Conservation (phyloP, 139 green algal species). For the Yamagishiella unicocca region DNA sequence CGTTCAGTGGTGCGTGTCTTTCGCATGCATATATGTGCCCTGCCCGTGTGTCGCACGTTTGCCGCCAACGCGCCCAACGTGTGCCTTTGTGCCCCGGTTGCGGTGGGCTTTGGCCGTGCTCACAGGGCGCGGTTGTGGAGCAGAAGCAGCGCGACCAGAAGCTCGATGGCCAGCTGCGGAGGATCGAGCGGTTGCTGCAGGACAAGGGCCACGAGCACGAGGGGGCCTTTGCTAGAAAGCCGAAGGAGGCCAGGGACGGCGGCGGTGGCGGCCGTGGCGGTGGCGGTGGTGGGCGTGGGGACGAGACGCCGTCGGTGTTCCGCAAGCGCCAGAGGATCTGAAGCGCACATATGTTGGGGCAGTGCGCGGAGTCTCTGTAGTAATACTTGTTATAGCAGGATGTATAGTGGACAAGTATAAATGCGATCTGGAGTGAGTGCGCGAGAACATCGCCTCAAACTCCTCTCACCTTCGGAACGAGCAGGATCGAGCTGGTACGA, state of each 20-base stretch:
- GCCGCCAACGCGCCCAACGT: too few relatives aligned
- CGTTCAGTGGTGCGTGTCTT: too few relatives aligned
- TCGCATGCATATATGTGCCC: too few relatives aligned
- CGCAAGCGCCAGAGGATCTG: slow-evolving; percentile 18
- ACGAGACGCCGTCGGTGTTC: slow-evolving; percentile 26
- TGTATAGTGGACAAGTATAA: too few relatives aligned
- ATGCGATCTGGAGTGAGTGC: too few relatives aligned
- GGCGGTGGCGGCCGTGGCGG: background rate
- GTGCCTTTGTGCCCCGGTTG: background rate
- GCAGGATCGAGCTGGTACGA: too few relatives aligned
- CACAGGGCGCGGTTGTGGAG: slow-evolving; percentile 16
- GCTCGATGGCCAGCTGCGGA: slow-evolving; percentile 76
- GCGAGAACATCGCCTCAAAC: too few relatives aligned
- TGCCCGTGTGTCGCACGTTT: too few relatives aligned
- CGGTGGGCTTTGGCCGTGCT: background rate
- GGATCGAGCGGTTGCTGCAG: slow-evolving; percentile 79
- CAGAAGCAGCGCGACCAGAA: slow-evolving; percentile 67
- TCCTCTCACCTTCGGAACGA: too few relatives aligned
- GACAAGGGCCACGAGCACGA: slow-evolving; percentile 75
- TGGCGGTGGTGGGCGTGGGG: background rate
- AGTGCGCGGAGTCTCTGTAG: too few relatives aligned
- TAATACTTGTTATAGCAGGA: too few relatives aligned
- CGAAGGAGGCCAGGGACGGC: slow-evolving; percentile 17
- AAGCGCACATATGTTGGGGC: too few relatives aligned
- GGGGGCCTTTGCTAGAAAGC: slow-evolving; percentile 61